phyloP scores from a whole-genome alignment of 345 rosid genomes.

The Populus davidiana region DNA sequence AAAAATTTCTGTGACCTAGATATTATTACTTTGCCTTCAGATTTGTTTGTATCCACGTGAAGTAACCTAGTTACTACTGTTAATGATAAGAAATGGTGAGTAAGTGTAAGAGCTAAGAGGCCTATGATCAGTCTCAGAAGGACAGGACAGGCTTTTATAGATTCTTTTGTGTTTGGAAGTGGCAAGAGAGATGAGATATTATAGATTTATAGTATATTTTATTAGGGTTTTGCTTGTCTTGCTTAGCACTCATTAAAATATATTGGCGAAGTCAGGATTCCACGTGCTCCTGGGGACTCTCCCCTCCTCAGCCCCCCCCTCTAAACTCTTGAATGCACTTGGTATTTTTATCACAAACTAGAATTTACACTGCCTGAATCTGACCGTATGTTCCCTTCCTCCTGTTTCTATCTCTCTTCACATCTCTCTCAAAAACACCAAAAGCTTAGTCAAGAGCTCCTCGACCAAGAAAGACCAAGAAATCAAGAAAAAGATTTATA shows the following conservation, averaged over 20 bases:
- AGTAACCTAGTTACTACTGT: not conserved
- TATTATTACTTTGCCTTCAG: too few species aligned
- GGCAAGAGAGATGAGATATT: not conserved
- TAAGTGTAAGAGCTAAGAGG: not conserved
- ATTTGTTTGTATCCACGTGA: too few species aligned
- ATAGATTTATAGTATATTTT: not conserved
- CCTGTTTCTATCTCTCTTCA: slow-evolving; percentile 25
- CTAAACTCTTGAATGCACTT: slow-evolving; percentile 6
- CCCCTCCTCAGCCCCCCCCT: slow-evolving; percentile 15
- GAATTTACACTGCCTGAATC: slow-evolving; percentile 32
- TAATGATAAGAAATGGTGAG: not conserved
- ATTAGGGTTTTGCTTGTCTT: slow-evolving; percentile 23
- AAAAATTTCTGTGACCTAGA: too few species aligned
- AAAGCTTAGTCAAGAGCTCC: not conserved
- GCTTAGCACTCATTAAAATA: slow-evolving; percentile 7
- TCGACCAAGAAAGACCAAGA: slow-evolving; percentile 20
- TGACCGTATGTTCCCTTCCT: slow-evolving; percentile 24
- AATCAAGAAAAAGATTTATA: not conserved
- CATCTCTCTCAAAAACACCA: slow-evolving; percentile 20
- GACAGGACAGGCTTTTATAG: slow-evolving; percentile 5
- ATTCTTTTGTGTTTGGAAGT: slow-evolving; percentile 14
- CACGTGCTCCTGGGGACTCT: slow-evolving; percentile 32
- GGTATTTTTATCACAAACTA: slow-evolving; percentile 12
- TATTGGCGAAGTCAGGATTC: slow-evolving; percentile 33
- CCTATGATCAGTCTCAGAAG: not conserved